phyloP scores from a whole-genome alignment of 1,284 basidiomycete genomes.

The Spongiforma sp. region DNA sequence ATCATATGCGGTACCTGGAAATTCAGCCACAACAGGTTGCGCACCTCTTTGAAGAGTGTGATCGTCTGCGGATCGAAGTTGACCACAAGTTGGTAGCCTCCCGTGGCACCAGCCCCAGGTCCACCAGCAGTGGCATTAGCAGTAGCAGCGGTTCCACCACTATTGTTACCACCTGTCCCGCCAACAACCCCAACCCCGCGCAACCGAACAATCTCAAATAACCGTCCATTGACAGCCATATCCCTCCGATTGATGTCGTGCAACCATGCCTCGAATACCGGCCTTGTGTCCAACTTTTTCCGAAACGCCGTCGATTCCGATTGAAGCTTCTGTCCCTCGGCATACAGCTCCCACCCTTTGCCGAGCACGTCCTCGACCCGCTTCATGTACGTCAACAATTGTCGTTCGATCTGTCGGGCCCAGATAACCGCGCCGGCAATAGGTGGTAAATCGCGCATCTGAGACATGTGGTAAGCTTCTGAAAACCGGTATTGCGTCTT shows the following conservation, averaged over 20 bases:
- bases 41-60: slow-evolving; percentile 97
- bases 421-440: slow-evolving; percentile 98
- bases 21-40: slow-evolving; percentile 94
- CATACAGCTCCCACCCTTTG: slow-evolving; percentile 98
- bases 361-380: slow-evolving; percentile 99
- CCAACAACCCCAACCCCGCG: slow-evolving; percentile 84
- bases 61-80: slow-evolving; percentile 99
- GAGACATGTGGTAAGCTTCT: slow-evolving; percentile 97
- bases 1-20: slow-evolving; percentile 96
- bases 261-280: slow-evolving; percentile 96
- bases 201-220: slow-evolving; percentile 93
- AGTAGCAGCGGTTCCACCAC: too few species aligned
- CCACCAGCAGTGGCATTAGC: too few species aligned
- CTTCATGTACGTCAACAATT: slow-evolving; percentile 97
- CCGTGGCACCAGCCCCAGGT: too few species aligned
- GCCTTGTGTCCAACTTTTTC: slow-evolving; percentile 93
- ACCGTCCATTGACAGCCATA: slow-evolving; percentile 90
- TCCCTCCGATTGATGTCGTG: slow-evolving; percentile 93
- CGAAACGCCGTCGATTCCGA: slow-evolving; percentile 92
- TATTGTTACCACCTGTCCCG: too few species aligned
- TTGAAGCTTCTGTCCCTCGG: slow-evolving; percentile 98
- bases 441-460: slow-evolving; percentile 96
- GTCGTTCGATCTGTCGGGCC: slow-evolving; percentile 98
- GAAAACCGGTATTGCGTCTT: slow-evolving; percentile 95
- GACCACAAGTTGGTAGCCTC: slow-evolving; percentile 89